A percentile compares a stretch with the other conserved stretches of the same genome.
These are phyloP conservation scores for Apostasia shenzhenica DNA, from an alignment of 106 monocot genomes.

Conservation along the genomic window DNA sequence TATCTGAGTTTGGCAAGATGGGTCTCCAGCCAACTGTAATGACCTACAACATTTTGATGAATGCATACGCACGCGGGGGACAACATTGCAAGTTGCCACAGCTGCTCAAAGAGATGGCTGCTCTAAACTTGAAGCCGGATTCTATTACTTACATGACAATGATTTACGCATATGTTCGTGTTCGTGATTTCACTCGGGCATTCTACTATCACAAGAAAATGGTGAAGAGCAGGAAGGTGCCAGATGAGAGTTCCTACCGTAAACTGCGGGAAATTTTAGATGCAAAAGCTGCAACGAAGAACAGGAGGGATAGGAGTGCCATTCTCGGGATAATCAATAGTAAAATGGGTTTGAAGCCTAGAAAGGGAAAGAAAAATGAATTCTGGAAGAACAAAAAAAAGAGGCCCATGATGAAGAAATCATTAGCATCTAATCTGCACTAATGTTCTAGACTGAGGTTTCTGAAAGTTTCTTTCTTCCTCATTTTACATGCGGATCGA, in stretches of 20 bases:
- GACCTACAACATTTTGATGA: conserved; percentile 98
- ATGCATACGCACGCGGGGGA: conserved; percentile 92
- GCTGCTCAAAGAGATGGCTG: conserved; percentile 79
- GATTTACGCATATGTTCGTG: conserved; percentile 91
- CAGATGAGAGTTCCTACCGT: conserved; percentile 61
- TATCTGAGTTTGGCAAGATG: conserved; percentile 62
- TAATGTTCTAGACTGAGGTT: background rate
- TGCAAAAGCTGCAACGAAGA: conserved; percentile 61
- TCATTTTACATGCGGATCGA: no score
- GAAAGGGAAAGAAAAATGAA: conserved; percentile 86
- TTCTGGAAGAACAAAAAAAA: conserved; percentile 84
- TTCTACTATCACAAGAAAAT: conserved; percentile 90
- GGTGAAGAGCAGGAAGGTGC: conserved; percentile 71
- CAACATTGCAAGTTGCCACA: conserved; percentile 86
- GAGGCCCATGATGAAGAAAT: conserved; percentile 14
- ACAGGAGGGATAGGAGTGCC: conserved; percentile 75
- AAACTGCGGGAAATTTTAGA: conserved; percentile 73
- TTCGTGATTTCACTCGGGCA: conserved; percentile 77
- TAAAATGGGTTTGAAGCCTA: conserved; percentile 53
- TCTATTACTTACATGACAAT: conserved; percentile 82
- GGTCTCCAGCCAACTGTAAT: conserved; percentile 69
- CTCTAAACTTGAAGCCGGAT: conserved; percentile 68
- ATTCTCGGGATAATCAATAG: conserved; percentile 80
- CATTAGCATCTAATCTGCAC: background rate
- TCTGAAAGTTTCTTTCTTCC: no score